phyloP scores from a whole-genome alignment of 176 grass and related monocot species.

The Musa acuminata region DNA sequence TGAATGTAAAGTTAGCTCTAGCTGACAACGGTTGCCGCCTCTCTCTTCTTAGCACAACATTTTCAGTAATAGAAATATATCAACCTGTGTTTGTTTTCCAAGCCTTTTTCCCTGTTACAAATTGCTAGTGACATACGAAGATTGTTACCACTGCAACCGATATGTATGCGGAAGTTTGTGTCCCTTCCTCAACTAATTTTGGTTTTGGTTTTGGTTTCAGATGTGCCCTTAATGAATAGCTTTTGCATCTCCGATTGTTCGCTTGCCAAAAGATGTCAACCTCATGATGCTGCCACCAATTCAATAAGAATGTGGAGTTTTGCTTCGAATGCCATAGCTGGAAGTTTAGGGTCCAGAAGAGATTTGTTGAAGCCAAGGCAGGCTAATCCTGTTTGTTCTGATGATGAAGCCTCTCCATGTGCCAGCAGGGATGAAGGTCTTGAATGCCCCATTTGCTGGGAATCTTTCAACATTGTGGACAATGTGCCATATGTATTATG shows the following conservation, averaged over 20 bases:
- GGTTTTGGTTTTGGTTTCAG: not conserved
- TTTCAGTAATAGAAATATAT: no score
- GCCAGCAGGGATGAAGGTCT: constrained; percentile 11
- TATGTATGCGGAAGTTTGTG: not conserved
- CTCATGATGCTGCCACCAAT: not conserved
- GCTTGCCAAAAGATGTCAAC: not conserved
- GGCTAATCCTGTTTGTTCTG: constrained; percentile 7
- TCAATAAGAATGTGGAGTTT: constrained; percentile 8
- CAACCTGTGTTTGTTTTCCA: no score
- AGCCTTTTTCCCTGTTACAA: no score
- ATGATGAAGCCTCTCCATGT: constrained; percentile 10
- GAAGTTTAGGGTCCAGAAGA: constrained; percentile 4
- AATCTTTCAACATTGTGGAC: constrained; percentile 17
- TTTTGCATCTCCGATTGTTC: not conserved
- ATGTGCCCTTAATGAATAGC: not conserved
- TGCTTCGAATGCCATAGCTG: constrained; percentile 14
- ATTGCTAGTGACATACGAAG: not conserved
- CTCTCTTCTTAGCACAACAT: no score
- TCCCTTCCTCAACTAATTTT: no score
- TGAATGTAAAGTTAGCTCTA: no score
- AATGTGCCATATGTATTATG: constrained; percentile 18
- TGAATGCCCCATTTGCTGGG: constrained; percentile 21
- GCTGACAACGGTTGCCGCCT: no score
- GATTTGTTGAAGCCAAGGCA: not conserved
- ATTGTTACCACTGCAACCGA: not conserved